Percentiles rank a stretch among this genome's conserved stretches.
Evolutionary conservation across 176 grass and related monocot species (phyloP).

Genomic region (Oryza rufipogon): DNA sequence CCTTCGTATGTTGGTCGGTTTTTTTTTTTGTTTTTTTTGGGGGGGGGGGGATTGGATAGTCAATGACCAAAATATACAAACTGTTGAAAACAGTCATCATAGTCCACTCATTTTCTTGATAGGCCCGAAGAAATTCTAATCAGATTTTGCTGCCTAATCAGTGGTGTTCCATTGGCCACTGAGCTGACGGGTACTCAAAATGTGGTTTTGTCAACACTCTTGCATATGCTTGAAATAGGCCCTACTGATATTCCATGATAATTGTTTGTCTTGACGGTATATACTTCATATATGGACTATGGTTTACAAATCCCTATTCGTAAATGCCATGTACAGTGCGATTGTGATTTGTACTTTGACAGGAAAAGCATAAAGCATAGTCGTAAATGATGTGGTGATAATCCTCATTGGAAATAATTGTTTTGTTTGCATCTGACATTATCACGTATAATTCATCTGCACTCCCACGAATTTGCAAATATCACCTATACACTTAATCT

Average conservation of each 20-base stretch:
- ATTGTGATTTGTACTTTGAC: neutral
- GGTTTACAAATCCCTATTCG: neutral
- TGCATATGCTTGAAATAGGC: neutral
- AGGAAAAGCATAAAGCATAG: neutral
- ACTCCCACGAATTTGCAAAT: constrained; percentile 21
- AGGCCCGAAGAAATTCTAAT: neutral
- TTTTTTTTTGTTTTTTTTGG: neutral
- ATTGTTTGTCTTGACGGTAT: neutral
- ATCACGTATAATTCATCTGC: neutral
- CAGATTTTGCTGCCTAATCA: neutral
- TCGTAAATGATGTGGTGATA: neutral
- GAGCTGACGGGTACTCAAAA: neutral
- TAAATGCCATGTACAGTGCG: neutral
- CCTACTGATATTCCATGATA: neutral
- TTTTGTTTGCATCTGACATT: constrained; percentile 14
- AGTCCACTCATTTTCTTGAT: neutral
- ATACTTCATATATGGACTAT: neutral
- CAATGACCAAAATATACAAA: neutral
- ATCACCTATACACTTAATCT: constrained; percentile 20
- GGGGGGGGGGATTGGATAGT: neutral
- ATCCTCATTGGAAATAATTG: neutral
- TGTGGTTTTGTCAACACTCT: neutral
- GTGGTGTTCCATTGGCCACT: neutral
- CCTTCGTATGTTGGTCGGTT: neutral
- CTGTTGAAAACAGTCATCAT: neutral